Evolutionary conservation across 1,139 yeast species (phyloP), one percentile per base, ranked within the genome.

Genomic region (Yamadazyma songkhlaensis): DNA sequence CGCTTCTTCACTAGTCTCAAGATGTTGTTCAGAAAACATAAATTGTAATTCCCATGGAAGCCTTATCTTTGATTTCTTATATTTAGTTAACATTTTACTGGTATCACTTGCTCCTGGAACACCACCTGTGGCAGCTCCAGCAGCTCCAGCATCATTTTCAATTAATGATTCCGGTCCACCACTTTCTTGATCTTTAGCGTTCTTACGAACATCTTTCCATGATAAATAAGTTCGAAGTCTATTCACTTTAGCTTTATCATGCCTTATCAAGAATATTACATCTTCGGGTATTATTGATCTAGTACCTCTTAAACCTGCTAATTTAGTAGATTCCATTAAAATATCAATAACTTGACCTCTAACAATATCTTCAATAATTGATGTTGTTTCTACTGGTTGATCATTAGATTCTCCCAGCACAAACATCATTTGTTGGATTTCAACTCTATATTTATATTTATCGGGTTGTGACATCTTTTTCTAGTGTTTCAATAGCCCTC

Each of bases 371-470:
- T 92, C 99, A 31, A 92, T 88, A 39, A 92, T 62, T 9, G 94
- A 81, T 0, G 97, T 87, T 1, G 97, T 88, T 48, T 87, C 95
- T 8, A 84, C 73, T 0, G 97, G 96, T 2, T 97, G 95, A 51
- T 92, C 98, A 49, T 86, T 87, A 1, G 94, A 80, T 60, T 92
- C 97, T 2, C 98, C 99, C 43, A 85, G 77, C 42, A 92, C 98
- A 67, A 94, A 92, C 99, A 92, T 92, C 98, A 92, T 94, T 67
- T 89, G 96, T 59, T 87, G 96, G 52, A 88, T 87, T 60, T 88
- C 96, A 34, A 84, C 77, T 41, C 95, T 69, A 57, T 87, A 88
- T 55, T 81, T 79, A 63, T 84, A 82, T 55, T 84, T 82, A 46
- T 74, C 62, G 35, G 62, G 65, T n/a, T 34, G 37, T 14, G 49